Evolutionary conservation across 305 asterid genomes (phyloP), one percentile per base, ranked within the genome.

Genomic region (Fraxinus sp.): DNA sequence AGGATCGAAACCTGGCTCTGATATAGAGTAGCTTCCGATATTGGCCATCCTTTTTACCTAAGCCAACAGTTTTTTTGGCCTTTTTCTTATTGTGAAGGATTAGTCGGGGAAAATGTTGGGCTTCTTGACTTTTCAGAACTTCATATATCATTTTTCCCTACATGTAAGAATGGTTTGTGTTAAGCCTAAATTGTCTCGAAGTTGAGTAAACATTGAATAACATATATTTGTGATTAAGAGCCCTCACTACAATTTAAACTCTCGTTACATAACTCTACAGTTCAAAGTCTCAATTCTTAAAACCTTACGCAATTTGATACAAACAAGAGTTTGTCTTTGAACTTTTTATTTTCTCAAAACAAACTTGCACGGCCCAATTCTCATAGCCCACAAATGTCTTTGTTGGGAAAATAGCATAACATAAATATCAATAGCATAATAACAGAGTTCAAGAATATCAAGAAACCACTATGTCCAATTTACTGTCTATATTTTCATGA

Each of bases 1-100:
- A 92, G 93, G 98, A 93, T 92, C 92, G 94, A 89, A 93, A 91
- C 89, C 89, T 86, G 86, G 86, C 90, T 89, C 86, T 89, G 89
- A 87, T 87, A 89, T 1, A 33, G 43, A 37, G 43, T 37, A 5
- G 43, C 43, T 7, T 88, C 93, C 94, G 87, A 92, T 6, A 1
- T 0, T 36, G 10, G 9, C 41, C 41, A 36, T 0, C 10, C 0
- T 7, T 35, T 36, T 36, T 36, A 6, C 41, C 10, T 7, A 7
- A 36, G 41, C 41, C 8, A 6, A 9, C 41, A 36, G 0, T 1
- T 36, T 36, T 36, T 36, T 0, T 6, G 41, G 33, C 33, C 41
- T 7, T 36, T 37, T 37, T 7, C 43, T 37, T 37, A 37, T 1
- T 7, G 10, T 7, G 43, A 37, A 7, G 0, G 43, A 37, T 37